Conservation (phyloP, 352 stramenopile species). For the Hyphochytrium catenoides region DNA sequence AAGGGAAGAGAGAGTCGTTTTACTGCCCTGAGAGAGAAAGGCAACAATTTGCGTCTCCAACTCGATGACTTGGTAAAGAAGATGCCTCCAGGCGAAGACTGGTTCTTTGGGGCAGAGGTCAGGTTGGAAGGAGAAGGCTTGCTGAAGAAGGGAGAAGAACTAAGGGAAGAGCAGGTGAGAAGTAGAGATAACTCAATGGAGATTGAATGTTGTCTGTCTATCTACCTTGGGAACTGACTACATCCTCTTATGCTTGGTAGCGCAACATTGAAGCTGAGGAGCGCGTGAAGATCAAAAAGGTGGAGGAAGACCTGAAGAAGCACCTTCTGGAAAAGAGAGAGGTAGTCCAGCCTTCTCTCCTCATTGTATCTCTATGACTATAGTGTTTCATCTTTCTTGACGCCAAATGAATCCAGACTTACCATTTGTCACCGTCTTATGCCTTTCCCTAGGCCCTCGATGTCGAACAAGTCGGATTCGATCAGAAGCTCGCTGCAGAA, state of each 20-base stretch:
- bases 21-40: constrained; percentile 15
- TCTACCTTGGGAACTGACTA: constrained; percentile 8
- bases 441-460: no score
- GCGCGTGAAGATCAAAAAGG: constrained; percentile 35
- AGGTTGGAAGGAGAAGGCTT: constrained; percentile 42
- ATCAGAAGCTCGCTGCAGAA: constrained; percentile 35
- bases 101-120: constrained; percentile 69
- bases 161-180: constrained; percentile 23
- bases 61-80: constrained; percentile 28
- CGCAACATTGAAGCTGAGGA: constrained; percentile 42
- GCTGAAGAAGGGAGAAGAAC: constrained; percentile 21
- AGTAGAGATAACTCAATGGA: constrained; percentile 1
- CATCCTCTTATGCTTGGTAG: constrained; percentile 13
- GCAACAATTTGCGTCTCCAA: constrained; percentile 24
- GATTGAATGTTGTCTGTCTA: constrained; percentile 9
- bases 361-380: no score
- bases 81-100: constrained; percentile 76
- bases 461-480: constrained; percentile 20
- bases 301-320: constrained; percentile 45
- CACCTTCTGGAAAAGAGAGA: constrained; percentile 42
- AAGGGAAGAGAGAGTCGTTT: constrained; percentile 34
- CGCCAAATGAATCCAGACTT: not conserved
- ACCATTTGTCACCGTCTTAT: no score
- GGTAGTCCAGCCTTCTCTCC: no score
- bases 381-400: no score